phyloP scores from a whole-genome alignment of 202 grass and related monocot genomes.

The Cymbopogon flexuosus region DNA sequence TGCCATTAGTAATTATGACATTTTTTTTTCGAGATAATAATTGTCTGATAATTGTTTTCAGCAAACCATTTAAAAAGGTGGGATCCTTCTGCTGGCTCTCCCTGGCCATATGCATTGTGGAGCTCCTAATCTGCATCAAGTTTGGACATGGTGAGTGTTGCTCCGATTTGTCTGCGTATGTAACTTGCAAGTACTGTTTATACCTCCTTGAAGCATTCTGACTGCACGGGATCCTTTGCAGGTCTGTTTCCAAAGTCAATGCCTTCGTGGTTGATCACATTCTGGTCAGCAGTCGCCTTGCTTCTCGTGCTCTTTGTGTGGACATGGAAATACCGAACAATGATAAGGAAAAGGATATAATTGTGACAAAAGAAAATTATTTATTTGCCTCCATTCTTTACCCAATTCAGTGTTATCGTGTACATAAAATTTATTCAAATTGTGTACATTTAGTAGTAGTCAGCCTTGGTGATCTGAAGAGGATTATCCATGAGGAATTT shows the following conservation, averaged over 20 bases:
- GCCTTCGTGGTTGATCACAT: conserved; percentile 67
- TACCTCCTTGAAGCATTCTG: neutral
- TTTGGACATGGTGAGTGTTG: conserved; percentile 70
- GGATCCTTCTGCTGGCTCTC: conserved; percentile 97
- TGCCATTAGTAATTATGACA: neutral
- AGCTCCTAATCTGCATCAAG: conserved; percentile 95
- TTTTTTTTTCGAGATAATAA: neutral
- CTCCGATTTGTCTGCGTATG: neutral
- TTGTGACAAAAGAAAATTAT: neutral
- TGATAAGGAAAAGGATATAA: conserved; percentile 69
- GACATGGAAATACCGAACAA: conserved; percentile 65
- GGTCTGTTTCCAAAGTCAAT: conserved; percentile 87
- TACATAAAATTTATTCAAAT: conserved; percentile 68
- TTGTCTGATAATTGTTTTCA: conserved; percentile 38
- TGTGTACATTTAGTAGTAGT: conserved; percentile 42
- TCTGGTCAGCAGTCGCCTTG: conserved; percentile 50
- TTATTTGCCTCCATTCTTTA: conserved; percentile 43
- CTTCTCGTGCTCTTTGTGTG: conserved; percentile 62
- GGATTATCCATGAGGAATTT: conserved; percentile 38
- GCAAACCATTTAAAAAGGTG: conserved; percentile 92
- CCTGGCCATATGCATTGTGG: conserved; percentile 91
- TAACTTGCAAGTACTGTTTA: neutral
- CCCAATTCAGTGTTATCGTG: conserved; percentile 46
- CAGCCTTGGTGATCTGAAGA: conserved; percentile 9
- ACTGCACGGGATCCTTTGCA: conserved; percentile 32